Evolutionary conservation across 2,329 filamentous ascomycete species (phyloP), one percentile per base, ranked within the genome.

Genomic region (Ilyonectria destructans): DNA sequence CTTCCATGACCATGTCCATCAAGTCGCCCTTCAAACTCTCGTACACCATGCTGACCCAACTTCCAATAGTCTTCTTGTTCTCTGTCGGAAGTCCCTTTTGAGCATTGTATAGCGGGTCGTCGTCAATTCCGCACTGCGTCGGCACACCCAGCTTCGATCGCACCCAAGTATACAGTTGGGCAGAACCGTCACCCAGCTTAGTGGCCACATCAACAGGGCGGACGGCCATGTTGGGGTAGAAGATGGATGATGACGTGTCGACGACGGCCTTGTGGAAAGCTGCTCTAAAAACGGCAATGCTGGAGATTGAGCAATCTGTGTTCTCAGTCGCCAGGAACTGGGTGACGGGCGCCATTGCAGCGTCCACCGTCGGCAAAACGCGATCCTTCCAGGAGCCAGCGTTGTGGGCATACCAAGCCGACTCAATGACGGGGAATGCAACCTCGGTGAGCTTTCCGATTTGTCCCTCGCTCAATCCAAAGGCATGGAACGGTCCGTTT

Each of bases 31-130:
- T 72, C 26, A 79, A 23, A 26, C 76, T 78, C 73, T 81, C 79
- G 56, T 80, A 80, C 2, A 80, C 71, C 31, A 71, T 74, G 49
- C 70, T 77, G 10, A 80, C 77, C 72, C 77, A 77, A 52, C 69
- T 76, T 12, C 79, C 79, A 26, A 80, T 80, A 5, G 80, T 81
- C 70, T 77, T 79, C 70, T 78, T 79, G 10, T 52, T 60, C 31
- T 77, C 70, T 1, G 70, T 71, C 5, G 72, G 49, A 2, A 72
- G 62, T 0, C 72, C 72, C 51, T 74, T 73, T 12, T 74, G 70
- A 1, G 63, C 65, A 21, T 71, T 74, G 17, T 76, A 77, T 15
- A 79, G 63, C 6, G 77, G 76, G 26, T 79, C 77, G 26, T 80
- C 75, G 7, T 76, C 73, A 2, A 81, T 74, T 2, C 80, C 80